Evolutionary conservation across 805 yeast genomes (phyloP), one percentile per base, ranked within the genome.

Genomic region (Yamadazyma sp.): DNA sequence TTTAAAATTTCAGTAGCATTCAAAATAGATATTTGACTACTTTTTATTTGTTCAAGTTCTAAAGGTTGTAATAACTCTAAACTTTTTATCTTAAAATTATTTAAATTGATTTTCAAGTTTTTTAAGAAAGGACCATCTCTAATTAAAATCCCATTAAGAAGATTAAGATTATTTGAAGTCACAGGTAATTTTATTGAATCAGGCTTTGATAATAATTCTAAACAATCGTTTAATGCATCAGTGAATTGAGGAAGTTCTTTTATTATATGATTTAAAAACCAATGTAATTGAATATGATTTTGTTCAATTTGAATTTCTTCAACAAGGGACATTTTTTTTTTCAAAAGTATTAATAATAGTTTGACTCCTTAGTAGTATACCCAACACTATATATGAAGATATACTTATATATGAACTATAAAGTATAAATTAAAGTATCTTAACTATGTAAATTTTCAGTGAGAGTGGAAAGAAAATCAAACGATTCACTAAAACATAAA

Each of bases 61-160:
- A 35, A 13, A 4, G 39, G 39, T 12, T 25, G 26, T 12, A 24
- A 25, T n/a, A 35, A 13, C 16, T 22, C 11, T 5, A 35, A n/a
- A 2, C 19, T 14, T n/a, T 31, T 31, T 40, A 62, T 54, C 44
- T 53, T 65, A 42, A 62, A 60, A 39, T 52, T 56, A 48, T 68
- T 76, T 44, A 63, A 69, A 35, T 72, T 52, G 38, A 58, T 70
- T 34, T 67, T 69, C 41, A 81, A 52, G 20, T 73, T 73, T 1
- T 72, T 62, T 4, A 82, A 61, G 41, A 70, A 69, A 9, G 72
- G 67, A 5, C 81, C 80, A 35, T 66, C 70, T 33, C 89, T 55
- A 0, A 76, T 73, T 0, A 82, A 53, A 1, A 77, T 65, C 0
- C 91, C 91, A 40, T 80, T 79, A 11, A 81, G 55, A 29, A 26